Base-by-base conservation (phyloP, 2,329 filamentous ascomycete species). In the Fusarium avenaceum region DNA sequence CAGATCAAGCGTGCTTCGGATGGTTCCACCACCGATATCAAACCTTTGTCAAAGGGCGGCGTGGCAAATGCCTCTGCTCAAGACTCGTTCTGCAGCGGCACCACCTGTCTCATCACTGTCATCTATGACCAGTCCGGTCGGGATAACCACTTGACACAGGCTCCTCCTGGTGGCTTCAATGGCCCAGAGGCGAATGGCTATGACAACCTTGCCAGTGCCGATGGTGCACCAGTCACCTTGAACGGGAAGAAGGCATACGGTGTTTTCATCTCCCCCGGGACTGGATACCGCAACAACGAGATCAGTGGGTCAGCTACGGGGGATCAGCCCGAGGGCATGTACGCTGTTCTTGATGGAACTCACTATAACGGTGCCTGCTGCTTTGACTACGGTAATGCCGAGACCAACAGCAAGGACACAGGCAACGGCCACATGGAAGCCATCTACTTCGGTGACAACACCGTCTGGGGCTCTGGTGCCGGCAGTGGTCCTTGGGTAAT, bases 391-490 rank as follows among this genome's bases (percentile, higher is more conserved):
- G 63, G 63, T 1, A 66, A 66, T 5, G 63, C 63, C 0, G 86
- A 88, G 77, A 82, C 79, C 4, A 87, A 69, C 74, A 84, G 73
- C 59, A 63, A 4, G 3, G 86, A 88, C 60, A 85, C 87, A 0
- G 89, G 89, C 4, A 84, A 85, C 53, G 89, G 86, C 17, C 88
- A 90, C 71, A 91, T 91, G 89, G 89, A 91, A 73, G 86, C 89
- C 55, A 86, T 91, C 59, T 91, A 90, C 81, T 90, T 83, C 70
- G 89, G 89, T 1, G 78, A 80, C 74, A 84, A 72, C 74, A 87
- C 80, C 0, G 60, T 61, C 67, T 89, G 86, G 85, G 88, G 88
- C 19, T 76, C 75, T 9, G 89, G 89, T 10, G 57, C 85, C 6
- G 88, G 88, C 44, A 82, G 69, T 43, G 88, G 89, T 0, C 89